These are phyloP conservation scores for Amphicarpaea edgeworthii DNA, from an alignment of 306 rosid species.

Conservation along the genomic window DNA sequence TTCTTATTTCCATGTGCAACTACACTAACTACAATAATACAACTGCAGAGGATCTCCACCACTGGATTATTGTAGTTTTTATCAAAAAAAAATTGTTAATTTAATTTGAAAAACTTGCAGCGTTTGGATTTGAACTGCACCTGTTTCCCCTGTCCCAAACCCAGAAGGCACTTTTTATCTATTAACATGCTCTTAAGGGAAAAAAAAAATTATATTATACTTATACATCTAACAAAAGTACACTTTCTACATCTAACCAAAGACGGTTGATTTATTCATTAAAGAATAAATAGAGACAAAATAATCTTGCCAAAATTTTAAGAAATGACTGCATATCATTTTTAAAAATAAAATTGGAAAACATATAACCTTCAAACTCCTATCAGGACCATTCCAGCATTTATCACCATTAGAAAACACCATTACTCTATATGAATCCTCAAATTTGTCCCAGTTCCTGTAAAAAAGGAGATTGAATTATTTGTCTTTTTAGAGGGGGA, in stretches of 20 bases:
- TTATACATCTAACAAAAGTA: slow-evolving; percentile 15
- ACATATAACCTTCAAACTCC: slow-evolving; percentile 88
- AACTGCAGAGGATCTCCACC: neutral
- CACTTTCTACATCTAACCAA: neutral
- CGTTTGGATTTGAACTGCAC: neutral
- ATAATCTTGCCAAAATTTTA: slow-evolving; percentile 23
- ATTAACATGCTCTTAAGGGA: neutral
- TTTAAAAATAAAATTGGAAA: neutral
- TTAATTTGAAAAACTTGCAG: neutral
- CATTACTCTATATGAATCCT: slow-evolving; percentile 84
- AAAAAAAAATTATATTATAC: slow-evolving; percentile 3
- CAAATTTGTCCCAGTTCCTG: slow-evolving; percentile 98
- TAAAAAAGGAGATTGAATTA: slow-evolving; percentile 35
- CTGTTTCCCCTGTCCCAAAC: neutral
- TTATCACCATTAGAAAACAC: slow-evolving; percentile 83
- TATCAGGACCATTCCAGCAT: slow-evolving; percentile 99
- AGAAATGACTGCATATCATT: slow-evolving; percentile 13
- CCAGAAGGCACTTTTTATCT: slow-evolving; percentile 36
- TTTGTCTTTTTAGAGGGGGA: neutral
- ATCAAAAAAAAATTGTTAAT: neutral
- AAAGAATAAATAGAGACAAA: slow-evolving; percentile 5
- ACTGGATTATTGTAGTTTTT: neutral
- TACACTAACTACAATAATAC: neutral
- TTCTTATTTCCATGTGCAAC: slow-evolving; percentile 35
- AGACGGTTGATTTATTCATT: slow-evolving; percentile 16